Evolutionary conservation across 2,329 filamentous ascomycete genomes (phyloP).

Genomic region (Penicillium olsonii): DNA sequence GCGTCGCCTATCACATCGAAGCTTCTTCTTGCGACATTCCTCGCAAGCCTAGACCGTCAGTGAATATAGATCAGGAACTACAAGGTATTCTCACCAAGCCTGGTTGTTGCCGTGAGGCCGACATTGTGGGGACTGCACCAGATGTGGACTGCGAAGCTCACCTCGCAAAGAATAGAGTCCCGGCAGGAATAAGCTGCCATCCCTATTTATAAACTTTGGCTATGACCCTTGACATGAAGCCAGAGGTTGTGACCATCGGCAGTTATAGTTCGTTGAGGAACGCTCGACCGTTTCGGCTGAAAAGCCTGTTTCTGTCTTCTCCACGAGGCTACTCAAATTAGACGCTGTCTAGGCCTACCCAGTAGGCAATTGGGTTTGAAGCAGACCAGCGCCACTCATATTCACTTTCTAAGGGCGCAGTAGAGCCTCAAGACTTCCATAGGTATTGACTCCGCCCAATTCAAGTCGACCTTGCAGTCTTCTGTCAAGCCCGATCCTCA

Average conservation of each 20-base stretch:
- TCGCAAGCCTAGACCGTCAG: slow-evolving; percentile 25
- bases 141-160: too few relatives aligned
- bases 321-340: background rate
- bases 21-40: slow-evolving; percentile 32
- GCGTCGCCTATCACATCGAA: slow-evolving; percentile 29
- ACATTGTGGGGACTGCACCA: too few relatives aligned
- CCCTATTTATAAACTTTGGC: background rate
- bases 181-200: background rate
- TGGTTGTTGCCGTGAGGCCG: slow-evolving; percentile 7
- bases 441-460: too few relatives aligned
- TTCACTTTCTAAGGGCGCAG: too few relatives aligned
- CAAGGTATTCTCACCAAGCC: slow-evolving; percentile 1
- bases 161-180: too few relatives aligned
- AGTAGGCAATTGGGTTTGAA: background rate
- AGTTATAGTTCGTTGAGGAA: background rate
- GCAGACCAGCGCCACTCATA: background rate
- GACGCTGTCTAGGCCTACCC: background rate
- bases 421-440: too few relatives aligned
- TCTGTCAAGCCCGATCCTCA: background rate
- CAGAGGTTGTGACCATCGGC: slow-evolving; percentile 1
- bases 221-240: background rate
- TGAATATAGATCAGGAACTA: background rate
- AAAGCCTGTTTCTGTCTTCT: background rate
- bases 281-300: background rate
- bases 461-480: too few relatives aligned